Percentiles rank a stretch among this genome's conserved stretches.
phyloP scores from a whole-genome alignment of 106 monocot genomes.

The Apostasia shenzhenica region DNA sequence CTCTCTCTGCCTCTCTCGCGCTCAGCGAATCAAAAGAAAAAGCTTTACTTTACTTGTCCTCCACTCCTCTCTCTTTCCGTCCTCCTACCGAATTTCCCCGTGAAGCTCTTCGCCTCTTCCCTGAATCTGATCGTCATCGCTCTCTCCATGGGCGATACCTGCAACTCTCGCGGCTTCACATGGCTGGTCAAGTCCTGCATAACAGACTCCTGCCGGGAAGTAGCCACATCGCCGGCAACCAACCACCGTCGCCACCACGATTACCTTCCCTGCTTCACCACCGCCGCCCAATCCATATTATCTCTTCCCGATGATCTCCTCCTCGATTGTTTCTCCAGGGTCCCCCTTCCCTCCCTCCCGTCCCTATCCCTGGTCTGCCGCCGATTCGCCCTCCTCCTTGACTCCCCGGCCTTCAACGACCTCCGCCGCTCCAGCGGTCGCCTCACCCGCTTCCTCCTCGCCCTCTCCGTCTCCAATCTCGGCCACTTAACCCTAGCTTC shows the following conservation, averaged over 20 bases:
- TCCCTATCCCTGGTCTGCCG: constrained; percentile 45
- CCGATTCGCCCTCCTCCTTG: constrained; percentile 51
- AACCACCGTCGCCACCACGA: constrained; percentile 2
- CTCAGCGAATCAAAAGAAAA: too few species aligned
- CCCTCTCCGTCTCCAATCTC: constrained; percentile 23
- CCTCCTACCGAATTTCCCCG: too few species aligned
- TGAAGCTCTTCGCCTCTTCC: too few species aligned
- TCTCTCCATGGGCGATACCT: constrained; percentile 41
- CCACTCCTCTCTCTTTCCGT: too few species aligned
- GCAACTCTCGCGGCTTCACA: constrained; percentile 59
- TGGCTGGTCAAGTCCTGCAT: constrained; percentile 84
- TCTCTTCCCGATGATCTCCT: constrained; percentile 74
- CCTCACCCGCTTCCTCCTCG: constrained; percentile 25
- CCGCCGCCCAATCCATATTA: constrained; percentile 17
- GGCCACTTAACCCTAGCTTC: constrained; percentile 4
- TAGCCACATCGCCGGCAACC: constrained; percentile 14
- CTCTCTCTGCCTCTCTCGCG: too few species aligned
- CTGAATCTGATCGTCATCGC: neutral
- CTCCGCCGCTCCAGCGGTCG: constrained; percentile 39
- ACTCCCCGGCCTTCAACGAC: constrained; percentile 30
- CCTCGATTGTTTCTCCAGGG: constrained; percentile 45
- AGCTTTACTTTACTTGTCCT: too few species aligned
- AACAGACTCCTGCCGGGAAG: constrained; percentile 43
- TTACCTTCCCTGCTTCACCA: neutral
- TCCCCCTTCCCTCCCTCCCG: constrained; percentile 50